Evolutionary conservation across 73 alveolate genomes (phyloP), one percentile per base, ranked within the genome.

Genomic region (Stentor coeruleus): DNA sequence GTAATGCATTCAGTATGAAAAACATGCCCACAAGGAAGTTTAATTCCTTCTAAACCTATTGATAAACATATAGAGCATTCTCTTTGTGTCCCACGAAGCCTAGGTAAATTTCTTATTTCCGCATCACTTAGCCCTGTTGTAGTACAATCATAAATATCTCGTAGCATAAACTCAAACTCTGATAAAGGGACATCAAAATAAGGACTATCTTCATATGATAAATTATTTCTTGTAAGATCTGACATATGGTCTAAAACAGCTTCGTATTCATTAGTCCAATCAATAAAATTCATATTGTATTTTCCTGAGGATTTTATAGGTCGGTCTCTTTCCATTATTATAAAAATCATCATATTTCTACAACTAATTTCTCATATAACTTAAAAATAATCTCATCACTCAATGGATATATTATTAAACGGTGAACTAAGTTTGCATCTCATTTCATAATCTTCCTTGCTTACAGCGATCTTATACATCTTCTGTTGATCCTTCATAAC

Each of bases 1-100:
- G 59, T 36, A 6, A 89, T 87, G 75, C 95, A 89, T 28, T 87
- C 90, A 30, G 82, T 55, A 77, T 89, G 95, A 77, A 89, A 89
- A n/a, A 86, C 57, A 35, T 89, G 95, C 82, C 83, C 81, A 58
- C 94, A 88, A 6, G 85, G 83, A 3, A 81, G 59, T 14, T 40
- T 38, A 2, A 74, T 39, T 0, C 83, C 83, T 31, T 75, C 72
- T n/a, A 39, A 15, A n/a, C 35, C 14, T 6, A 66, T 30, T 35
- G 38, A n/a, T 39, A 75, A 75, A 38, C 83, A 75, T 1, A 75
- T 75, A 36, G 83, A 20, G 83, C 83, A 75, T 39, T 75, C 83
- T n/a, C 83, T 20, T n/a, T 6, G 14, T 20, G 74, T 39, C 14
- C 72, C 59, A 1, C 37, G 33, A 2, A 20, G 15, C 6, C 20